Percentiles rank a stretch among this genome's conserved stretches.
phyloP scores from a whole-genome alignment of 169 alveolate species.

The Besnoitia besnoiti region DNA sequence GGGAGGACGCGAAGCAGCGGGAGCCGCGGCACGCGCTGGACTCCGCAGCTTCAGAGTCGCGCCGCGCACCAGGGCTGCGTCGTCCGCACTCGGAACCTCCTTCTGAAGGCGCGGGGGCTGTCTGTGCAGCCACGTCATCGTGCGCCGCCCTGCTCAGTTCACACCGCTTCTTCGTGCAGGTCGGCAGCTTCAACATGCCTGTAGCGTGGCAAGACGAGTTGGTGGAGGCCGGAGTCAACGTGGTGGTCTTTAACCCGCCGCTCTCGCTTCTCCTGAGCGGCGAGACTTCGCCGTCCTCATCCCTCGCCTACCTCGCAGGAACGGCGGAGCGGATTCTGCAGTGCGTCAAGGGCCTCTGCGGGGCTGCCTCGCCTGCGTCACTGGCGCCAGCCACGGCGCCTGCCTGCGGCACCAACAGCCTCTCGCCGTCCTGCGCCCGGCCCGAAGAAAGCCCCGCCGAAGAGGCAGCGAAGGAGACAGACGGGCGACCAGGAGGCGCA shows the following conservation, averaged over 20 bases:
- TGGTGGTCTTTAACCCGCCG: constrained; percentile 30
- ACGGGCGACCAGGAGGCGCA: not conserved
- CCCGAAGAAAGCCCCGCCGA: not conserved
- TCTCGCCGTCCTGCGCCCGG: not conserved
- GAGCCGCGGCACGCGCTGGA: too few species aligned
- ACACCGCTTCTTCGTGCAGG: not conserved
- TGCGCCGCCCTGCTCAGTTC: too few species aligned
- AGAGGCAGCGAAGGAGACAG: too few species aligned
- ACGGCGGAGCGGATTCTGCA: not conserved
- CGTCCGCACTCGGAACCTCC: too few species aligned
- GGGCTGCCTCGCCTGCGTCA: not conserved
- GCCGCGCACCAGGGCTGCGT: too few species aligned
- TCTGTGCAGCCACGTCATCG: too few species aligned
- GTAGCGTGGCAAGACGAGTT: constrained; percentile 6
- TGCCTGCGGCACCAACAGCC: not conserved
- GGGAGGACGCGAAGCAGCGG: too few species aligned
- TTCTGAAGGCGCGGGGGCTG: too few species aligned
- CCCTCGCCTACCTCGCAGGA: not conserved
- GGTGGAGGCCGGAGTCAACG: not conserved
- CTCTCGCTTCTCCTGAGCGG: not conserved
- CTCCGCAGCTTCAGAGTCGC: too few species aligned
- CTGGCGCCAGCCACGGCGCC: not conserved
- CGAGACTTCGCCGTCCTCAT: not conserved
- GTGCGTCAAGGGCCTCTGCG: not conserved
- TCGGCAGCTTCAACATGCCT: constrained; percentile 18